A percentile compares a stretch with the other conserved stretches of the same genome.
Evolutionary conservation across 352 stramenopile genomes (phyloP).

Genomic region (Peronospora destructor): DNA sequence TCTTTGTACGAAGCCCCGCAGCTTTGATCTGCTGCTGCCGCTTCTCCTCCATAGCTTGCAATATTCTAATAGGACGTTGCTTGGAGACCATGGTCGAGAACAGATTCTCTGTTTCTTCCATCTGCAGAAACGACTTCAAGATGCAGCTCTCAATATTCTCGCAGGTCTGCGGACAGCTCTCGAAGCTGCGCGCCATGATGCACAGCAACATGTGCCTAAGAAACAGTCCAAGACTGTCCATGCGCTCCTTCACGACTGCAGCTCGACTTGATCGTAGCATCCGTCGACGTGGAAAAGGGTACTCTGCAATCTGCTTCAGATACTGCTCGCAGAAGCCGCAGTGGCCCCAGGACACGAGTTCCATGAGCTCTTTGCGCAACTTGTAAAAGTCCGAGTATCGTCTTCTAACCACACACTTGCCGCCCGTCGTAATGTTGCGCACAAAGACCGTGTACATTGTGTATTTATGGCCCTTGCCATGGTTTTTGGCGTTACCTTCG

Average conservation of each 20-base stretch:
- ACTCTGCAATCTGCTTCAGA: constrained; percentile 58
- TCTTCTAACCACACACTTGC: constrained; percentile 68
- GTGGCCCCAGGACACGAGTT: constrained; percentile 72
- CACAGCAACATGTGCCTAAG: constrained; percentile 68
- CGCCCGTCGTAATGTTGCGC: constrained; percentile 58
- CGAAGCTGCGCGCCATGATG: constrained; percentile 62
- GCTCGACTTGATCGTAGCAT: constrained; percentile 62
- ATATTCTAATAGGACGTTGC: constrained; percentile 49
- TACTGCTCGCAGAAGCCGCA: constrained; percentile 62
- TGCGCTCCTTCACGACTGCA: constrained; percentile 76
- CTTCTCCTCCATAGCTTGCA: constrained; percentile 65
- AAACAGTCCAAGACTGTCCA: constrained; percentile 76
- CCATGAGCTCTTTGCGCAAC: constrained; percentile 76
- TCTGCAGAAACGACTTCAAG: constrained; percentile 68
- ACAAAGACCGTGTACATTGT: constrained; percentile 86
- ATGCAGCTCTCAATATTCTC: constrained; percentile 68
- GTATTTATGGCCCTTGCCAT: constrained; percentile 51
- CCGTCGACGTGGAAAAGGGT: constrained; percentile 71
- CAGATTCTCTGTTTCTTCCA: constrained; percentile 49
- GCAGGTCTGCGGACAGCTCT: constrained; percentile 56
- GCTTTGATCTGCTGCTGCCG: constrained; percentile 67
- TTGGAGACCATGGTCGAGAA: constrained; percentile 49
- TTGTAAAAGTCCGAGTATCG: constrained; percentile 86
- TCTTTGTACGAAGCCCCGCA: constrained; percentile 49
- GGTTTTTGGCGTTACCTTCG: constrained; percentile 7